A percentile compares a stretch with the other conserved stretches of the same genome.
Evolutionary conservation across 164 flowering plant species (phyloP).

Genomic region (Piper betle): DNA sequence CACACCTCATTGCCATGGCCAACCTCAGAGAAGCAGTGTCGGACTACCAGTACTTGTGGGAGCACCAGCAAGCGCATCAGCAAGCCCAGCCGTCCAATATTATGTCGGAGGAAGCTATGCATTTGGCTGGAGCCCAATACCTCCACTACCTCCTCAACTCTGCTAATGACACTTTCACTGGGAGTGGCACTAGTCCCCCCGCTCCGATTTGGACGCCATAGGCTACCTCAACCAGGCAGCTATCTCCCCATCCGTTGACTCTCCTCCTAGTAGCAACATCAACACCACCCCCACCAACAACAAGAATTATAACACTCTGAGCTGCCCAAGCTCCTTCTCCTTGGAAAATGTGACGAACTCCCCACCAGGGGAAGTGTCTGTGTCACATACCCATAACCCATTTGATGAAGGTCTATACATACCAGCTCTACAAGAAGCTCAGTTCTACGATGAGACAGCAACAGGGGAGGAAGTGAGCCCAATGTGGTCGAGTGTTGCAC

Average conservation of each 20-base stretch:
- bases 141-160: slow-evolving; percentile 54
- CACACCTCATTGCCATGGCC: slow-evolving; percentile 52
- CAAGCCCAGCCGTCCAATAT: no score
- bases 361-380: background rate
- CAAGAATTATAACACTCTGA: background rate
- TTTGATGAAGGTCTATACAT: background rate
- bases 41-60: slow-evolving; percentile 3
- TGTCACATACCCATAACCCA: background rate
- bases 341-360: background rate
- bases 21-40: slow-evolving; percentile 33
- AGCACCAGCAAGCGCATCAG: slow-evolving; percentile 29
- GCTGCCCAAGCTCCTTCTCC: background rate
- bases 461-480: background rate
- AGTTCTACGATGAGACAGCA: background rate
- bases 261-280: background rate
- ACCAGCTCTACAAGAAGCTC: background rate
- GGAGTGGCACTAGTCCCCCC: slow-evolving; percentile 5
- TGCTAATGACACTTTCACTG: slow-evolving; percentile 6
- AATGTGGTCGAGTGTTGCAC: background rate
- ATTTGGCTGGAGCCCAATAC: slow-evolving; percentile 46
- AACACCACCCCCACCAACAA: background rate
- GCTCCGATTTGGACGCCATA: slow-evolving; percentile 22
- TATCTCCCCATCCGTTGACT: background rate
- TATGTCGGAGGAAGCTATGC: slow-evolving; percentile 51
- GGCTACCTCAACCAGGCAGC: slow-evolving; percentile 11